Conservation (phyloP, 192 early-diverging fungal species). For the Coemansia sp. region DNA sequence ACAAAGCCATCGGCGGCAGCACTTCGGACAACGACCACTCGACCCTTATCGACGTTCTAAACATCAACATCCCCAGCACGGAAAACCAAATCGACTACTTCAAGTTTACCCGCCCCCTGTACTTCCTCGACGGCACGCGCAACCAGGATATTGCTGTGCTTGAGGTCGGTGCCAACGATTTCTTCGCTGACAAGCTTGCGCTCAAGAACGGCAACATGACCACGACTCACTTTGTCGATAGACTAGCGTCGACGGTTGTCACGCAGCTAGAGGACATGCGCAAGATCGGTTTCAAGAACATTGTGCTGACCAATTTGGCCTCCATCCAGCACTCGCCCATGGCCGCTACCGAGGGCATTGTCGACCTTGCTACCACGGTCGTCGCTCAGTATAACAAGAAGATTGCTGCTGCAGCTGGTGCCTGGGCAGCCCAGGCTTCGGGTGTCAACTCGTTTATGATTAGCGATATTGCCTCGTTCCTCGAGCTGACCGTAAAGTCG, state of each 20-base stretch:
- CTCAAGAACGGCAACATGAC: constrained; percentile 18
- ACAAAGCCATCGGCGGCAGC: constrained; percentile 30
- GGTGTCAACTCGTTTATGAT: constrained; percentile 16
- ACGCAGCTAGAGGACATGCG: constrained; percentile 32
- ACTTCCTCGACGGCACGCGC: constrained; percentile 10
- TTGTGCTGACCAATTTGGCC: constrained; percentile 33
- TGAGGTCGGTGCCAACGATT: constrained; percentile 41
- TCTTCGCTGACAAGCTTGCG: constrained; percentile 27
- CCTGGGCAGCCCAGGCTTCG: constrained; percentile 31
- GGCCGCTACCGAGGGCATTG: constrained; percentile 13
- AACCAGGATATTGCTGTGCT: constrained; percentile 28
- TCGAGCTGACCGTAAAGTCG: constrained; percentile 26
- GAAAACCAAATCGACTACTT: constrained; percentile 39
- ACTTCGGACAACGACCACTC: constrained; percentile 28
- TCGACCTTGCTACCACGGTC: constrained; percentile 14
- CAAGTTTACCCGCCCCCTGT: constrained; percentile 15
- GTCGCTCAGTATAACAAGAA: constrained; percentile 28
- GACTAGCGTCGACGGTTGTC: constrained; percentile 15
- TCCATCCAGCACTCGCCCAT: constrained; percentile 42
- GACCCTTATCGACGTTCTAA: constrained; percentile 8
- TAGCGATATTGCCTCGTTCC: constrained; percentile 42
- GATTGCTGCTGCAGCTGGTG: constrained; percentile 10
- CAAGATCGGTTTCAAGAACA: constrained; percentile 40
- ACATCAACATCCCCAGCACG: constrained; percentile 34
- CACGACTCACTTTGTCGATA: constrained; percentile 20